A percentile compares a stretch with the other conserved stretches of the same genome.
Evolutionary conservation across 2,329 filamentous ascomycete genomes (phyloP).

Genomic region (Leptosphaerulina australis): DNA sequence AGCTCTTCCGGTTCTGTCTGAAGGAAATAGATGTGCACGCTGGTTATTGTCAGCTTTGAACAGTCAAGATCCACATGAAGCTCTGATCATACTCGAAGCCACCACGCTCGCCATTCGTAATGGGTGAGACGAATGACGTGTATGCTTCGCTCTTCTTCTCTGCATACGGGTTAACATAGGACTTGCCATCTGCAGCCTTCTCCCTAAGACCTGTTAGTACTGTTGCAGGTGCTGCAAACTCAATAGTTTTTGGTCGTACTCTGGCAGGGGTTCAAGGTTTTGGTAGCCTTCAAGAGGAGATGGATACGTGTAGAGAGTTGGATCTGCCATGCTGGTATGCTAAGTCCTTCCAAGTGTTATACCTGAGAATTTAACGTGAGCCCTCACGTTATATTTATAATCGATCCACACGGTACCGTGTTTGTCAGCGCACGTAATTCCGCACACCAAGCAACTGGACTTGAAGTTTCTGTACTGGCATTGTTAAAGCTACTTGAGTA

Average conservation of each 20-base stretch:
- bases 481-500: background rate
- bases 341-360: constrained; percentile 15
- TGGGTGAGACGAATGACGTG: constrained; percentile 68
- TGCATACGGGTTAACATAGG: constrained; percentile 69
- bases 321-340: constrained; percentile 46
- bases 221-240: background rate
- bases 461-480: constrained; percentile 13
- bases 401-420: background rate
- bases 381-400: background rate
- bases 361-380: background rate
- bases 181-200: constrained; percentile 75
- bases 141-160: constrained; percentile 71
- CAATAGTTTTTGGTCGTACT: constrained; percentile 32
- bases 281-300: constrained; percentile 66
- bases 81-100: constrained; percentile 69
- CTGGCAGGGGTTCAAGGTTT: constrained; percentile 60
- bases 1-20: constrained; percentile 65
- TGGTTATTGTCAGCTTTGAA: constrained; percentile 20
- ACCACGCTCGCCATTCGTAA: constrained; percentile 69
- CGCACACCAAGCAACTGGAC: background rate
- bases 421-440: constrained; percentile 18
- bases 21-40: constrained; percentile 81
- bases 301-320: constrained; percentile 56
- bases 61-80: background rate
- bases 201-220: constrained; percentile 52